phyloP scores from a whole-genome alignment of 2,329 filamentous ascomycete species.

The Periglandula ipomoeae region DNA sequence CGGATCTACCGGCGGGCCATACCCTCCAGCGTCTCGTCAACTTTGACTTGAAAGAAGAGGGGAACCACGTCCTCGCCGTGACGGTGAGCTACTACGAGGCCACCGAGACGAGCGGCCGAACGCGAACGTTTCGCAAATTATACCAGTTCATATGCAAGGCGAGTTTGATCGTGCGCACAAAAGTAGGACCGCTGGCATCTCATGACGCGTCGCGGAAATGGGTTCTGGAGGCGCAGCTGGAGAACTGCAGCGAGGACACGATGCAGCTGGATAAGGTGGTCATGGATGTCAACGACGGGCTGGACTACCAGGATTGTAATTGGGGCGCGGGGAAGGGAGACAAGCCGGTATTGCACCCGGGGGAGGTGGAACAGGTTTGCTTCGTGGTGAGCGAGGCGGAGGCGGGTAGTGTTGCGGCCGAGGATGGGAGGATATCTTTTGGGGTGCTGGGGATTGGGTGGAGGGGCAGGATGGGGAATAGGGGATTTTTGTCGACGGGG shows the following conservation, averaged over 20 bases:
- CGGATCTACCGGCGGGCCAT: slow-evolving; percentile 49
- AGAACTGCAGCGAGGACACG: slow-evolving; percentile 81
- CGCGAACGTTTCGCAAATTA: slow-evolving; percentile 83
- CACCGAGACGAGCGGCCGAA: slow-evolving; percentile 57
- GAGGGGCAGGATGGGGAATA: slow-evolving; percentile 83
- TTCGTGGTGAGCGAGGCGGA: slow-evolving; percentile 44
- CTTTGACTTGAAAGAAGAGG: slow-evolving; percentile 89
- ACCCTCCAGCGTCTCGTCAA: slow-evolving; percentile 74
- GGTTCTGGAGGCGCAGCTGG: slow-evolving; percentile 86
- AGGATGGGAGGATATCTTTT: slow-evolving; percentile 55
- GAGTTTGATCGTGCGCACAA: slow-evolving; percentile 82
- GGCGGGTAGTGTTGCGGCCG: slow-evolving; percentile 37
- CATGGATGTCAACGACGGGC: slow-evolving; percentile 42
- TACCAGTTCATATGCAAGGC: slow-evolving; percentile 95
- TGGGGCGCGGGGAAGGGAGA: slow-evolving; percentile 37
- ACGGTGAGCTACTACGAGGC: slow-evolving; percentile 93
- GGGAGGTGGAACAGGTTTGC: slow-evolving; percentile 57
- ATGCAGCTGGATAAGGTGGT: slow-evolving; percentile 65
- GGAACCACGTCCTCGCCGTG: slow-evolving; percentile 85
- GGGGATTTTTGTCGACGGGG: slow-evolving; percentile 78
- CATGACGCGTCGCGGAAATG: slow-evolving; percentile 40
- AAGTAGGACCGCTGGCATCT: slow-evolving; percentile 65
- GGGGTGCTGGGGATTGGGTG: slow-evolving; percentile 81
- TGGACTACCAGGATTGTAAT: slow-evolving; percentile 47
- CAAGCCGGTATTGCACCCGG: slow-evolving; percentile 50